Conservation (phyloP, 108 stramenopile genomes). For the Nannochloropsis salina region DNA sequence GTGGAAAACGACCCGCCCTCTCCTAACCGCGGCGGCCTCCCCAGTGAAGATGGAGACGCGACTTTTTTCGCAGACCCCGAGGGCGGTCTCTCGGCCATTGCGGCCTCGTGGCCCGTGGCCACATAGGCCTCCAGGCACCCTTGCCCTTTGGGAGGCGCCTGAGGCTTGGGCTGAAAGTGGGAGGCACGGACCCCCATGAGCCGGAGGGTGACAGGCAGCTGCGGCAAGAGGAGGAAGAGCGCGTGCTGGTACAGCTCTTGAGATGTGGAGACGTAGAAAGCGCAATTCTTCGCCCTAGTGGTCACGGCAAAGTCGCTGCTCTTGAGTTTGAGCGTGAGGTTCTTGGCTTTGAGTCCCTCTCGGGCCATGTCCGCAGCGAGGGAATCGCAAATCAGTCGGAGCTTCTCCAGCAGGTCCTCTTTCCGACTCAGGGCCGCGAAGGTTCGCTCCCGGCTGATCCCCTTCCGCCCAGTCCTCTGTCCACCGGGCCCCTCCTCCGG, state of each 20-base stretch:
- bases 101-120: not conserved
- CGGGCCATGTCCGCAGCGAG: conserved; percentile 62
- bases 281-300: conserved; percentile 26
- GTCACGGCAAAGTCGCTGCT: conserved; percentile 35
- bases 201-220: conserved; percentile 58
- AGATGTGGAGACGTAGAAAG: conserved; percentile 9
- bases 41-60: too few relatives aligned
- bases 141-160: conserved; percentile 3
- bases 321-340: conserved; percentile 42
- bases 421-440: conserved; percentile 63
- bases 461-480: conserved; percentile 55
- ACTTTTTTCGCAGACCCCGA: too few relatives aligned
- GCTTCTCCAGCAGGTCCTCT: conserved; percentile 56
- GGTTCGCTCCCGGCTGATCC: conserved; percentile 85
- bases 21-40: too few relatives aligned
- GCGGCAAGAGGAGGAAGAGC: not conserved
- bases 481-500: conserved; percentile 33
- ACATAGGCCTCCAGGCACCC: conserved; percentile 34
- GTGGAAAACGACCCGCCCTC: too few relatives aligned
- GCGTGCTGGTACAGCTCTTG: not conserved
- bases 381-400: conserved; percentile 62
- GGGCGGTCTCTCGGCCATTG: not conserved
- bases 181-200: conserved; percentile 72
- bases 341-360: conserved; percentile 46
- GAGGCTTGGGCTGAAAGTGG: conserved; percentile 52